Evolutionary conservation across 345 rosid species (phyloP).

Genomic region (Lepidium africanum): DNA sequence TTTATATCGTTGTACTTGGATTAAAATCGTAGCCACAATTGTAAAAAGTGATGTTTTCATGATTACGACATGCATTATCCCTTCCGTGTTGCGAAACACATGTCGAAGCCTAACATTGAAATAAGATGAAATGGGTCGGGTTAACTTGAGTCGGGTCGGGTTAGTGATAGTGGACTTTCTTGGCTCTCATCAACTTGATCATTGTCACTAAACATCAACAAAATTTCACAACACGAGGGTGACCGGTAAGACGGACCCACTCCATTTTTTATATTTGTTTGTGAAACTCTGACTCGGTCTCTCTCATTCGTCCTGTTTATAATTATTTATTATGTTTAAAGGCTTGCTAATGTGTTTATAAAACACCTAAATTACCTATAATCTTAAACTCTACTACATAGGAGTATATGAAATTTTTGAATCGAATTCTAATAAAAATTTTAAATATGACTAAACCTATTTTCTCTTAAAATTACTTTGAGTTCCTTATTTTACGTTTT

Average conservation of each 20-base stretch:
- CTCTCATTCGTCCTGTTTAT: not conserved
- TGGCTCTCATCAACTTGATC: conserved; percentile 16
- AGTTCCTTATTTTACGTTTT: too few species aligned
- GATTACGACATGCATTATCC: conserved; percentile 9
- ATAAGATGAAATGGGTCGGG: not conserved
- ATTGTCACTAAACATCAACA: not conserved
- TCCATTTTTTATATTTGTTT: not conserved
- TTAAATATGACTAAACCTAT: too few species aligned
- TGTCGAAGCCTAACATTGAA: not conserved
- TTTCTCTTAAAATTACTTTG: too few species aligned
- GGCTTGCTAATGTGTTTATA: too few species aligned
- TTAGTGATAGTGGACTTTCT: conserved; percentile 1
- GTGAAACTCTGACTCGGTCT: conserved; percentile 3
- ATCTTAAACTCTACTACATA: too few species aligned
- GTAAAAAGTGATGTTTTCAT: conserved; percentile 2
- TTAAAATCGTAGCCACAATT: conserved; percentile 4
- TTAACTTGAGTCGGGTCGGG: not conserved
- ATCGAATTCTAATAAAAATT: too few species aligned
- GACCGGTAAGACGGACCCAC: not conserved
- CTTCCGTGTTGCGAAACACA: conserved; percentile 16
- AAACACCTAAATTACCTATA: too few species aligned
- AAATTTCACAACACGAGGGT: not conserved
- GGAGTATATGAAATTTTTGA: too few species aligned
- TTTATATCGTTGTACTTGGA: not conserved
- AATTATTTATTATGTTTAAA: too few species aligned